phyloP scores from a whole-genome alignment of 345 rosid species.

The Reutealis trisperma region DNA sequence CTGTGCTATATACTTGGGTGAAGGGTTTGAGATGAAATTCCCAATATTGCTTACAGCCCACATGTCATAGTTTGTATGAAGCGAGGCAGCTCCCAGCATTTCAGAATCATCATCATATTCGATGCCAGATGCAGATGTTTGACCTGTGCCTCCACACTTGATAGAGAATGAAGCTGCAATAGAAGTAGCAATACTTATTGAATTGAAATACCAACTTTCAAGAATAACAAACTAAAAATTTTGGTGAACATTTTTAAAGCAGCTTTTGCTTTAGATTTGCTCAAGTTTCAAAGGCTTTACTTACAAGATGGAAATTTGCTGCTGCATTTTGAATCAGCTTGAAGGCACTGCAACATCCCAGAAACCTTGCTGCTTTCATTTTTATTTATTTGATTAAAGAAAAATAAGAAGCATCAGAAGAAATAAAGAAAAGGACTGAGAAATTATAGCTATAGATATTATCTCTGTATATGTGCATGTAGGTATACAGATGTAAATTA shows the following conservation, averaged over 20 bases:
- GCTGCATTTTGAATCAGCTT: conserved; percentile 38
- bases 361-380: conserved; percentile 40
- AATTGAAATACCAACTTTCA: neutral
- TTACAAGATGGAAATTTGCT: conserved; percentile 43
- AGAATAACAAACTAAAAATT: neutral
- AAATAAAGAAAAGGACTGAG: neutral
- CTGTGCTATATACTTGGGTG: conserved; percentile 29
- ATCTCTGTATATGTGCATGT: too few relatives aligned
- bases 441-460: neutral
- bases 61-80: conserved; percentile 34
- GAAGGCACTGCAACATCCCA: conserved; percentile 49
- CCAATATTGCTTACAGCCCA: conserved; percentile 61
- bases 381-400: neutral
- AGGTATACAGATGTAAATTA: too few relatives aligned
- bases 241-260: neutral
- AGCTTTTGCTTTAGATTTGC: neutral
- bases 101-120: conserved; percentile 47
- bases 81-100: conserved; percentile 43
- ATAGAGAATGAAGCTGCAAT: conserved; percentile 55
- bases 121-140: conserved; percentile 43
- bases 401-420: neutral
- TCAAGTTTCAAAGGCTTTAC: conserved; percentile 19
- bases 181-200: neutral
- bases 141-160: conserved; percentile 54
- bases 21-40: conserved; percentile 46